These are phyloP conservation scores for Volvox reticuliferus DNA, from an alignment of 139 green algal species.

Conservation along the genomic window DNA sequence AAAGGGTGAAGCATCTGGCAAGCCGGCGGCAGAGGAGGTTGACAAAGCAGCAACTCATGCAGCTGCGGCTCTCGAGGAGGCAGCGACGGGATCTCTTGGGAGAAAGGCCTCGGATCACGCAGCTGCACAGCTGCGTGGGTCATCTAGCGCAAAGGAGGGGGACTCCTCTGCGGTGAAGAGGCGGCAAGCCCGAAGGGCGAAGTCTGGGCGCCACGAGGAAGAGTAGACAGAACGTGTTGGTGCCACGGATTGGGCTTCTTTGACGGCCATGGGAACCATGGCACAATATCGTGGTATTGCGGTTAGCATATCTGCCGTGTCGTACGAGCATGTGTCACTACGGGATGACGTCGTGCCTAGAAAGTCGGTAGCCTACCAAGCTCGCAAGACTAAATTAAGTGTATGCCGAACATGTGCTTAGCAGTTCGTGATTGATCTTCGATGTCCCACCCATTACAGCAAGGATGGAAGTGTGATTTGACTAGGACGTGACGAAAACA, in stretches of 20 bases:
- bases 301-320: too few relatives aligned
- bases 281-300: neutral
- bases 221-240: neutral
- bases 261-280: neutral
- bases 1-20: too few relatives aligned
- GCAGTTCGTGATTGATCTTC: too few relatives aligned
- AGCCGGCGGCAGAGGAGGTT: neutral
- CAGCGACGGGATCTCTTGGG: neutral
- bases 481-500: too few relatives aligned
- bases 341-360: too few relatives aligned
- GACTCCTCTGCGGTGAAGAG: neutral
- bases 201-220: neutral
- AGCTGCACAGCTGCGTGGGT: neutral
- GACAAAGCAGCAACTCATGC: neutral
- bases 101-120: neutral
- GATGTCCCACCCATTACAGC: too few relatives aligned
- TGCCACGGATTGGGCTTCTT: too few relatives aligned
- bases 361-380: too few relatives aligned
- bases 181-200: neutral
- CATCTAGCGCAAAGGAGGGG: neutral
- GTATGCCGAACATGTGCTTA: too few relatives aligned
- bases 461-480: too few relatives aligned
- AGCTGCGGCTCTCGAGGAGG: conserved; percentile 1
- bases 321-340: too few relatives aligned
- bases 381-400: too few relatives aligned